phyloP scores from a whole-genome alignment of 1,284 basidiomycete species.

The Ganoderma meredithae region DNA sequence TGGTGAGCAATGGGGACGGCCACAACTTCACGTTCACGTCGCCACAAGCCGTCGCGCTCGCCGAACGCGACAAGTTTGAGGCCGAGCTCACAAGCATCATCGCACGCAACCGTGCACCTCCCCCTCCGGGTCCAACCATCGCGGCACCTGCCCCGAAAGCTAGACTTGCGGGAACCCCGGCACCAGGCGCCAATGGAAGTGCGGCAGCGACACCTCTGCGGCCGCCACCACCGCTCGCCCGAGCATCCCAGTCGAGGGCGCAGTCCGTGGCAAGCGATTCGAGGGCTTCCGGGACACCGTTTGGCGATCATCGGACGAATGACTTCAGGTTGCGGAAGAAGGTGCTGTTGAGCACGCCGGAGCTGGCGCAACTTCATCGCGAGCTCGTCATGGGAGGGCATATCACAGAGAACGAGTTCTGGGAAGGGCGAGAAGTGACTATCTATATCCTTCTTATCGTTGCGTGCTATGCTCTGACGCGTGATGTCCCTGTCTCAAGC shows the following conservation, averaged over 20 bases:
- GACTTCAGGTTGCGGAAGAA: conserved; percentile 81
- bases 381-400: conserved; percentile 87
- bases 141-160: conserved; percentile 10
- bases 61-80: conserved; percentile 84
- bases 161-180: conserved; percentile 27
- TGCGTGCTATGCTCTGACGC: conserved; percentile 18
- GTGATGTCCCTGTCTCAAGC: conserved; percentile 48
- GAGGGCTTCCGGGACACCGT: conserved; percentile 61
- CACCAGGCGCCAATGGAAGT: conserved; percentile 35
- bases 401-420: conserved; percentile 92
- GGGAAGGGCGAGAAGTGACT: conserved; percentile 90
- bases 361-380: conserved; percentile 80
- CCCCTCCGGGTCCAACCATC: conserved; percentile 1
- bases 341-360: conserved; percentile 79
- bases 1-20: conserved; percentile 69
- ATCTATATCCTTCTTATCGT: conserved; percentile 5
- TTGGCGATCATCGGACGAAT: conserved; percentile 58
- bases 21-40: conserved; percentile 85
- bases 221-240: conserved; percentile 34
- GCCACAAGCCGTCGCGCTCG: conserved; percentile 61
- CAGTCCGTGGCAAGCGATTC: conserved; percentile 66
- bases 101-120: conserved; percentile 60
- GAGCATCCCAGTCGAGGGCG: conserved; percentile 60
- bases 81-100: conserved; percentile 77
- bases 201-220: conserved; percentile 33